These are phyloP conservation scores for Linnemannia exigua DNA, from an alignment of 192 early-diverging fungal species.

Conservation along the genomic window DNA sequence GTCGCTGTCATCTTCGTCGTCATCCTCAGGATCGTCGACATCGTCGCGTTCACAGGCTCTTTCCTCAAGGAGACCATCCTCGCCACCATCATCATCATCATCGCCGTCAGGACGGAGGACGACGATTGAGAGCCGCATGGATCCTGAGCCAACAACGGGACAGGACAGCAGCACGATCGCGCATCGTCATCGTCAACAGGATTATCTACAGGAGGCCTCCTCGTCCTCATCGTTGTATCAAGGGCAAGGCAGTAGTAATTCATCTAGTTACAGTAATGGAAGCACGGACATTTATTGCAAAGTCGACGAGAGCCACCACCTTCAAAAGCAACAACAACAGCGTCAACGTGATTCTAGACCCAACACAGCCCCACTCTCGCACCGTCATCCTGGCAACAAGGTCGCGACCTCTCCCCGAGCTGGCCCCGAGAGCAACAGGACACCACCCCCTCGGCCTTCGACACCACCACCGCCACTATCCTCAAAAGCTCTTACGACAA, in stretches of 20 bases:
- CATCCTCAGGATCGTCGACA: not conserved
- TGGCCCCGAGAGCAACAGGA: not conserved
- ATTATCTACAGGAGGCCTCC: not conserved
- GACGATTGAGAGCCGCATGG: not conserved
- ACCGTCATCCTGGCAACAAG: not conserved
- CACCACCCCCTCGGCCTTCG: conserved; percentile 1
- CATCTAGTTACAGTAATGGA: not conserved
- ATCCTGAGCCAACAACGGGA: not conserved
- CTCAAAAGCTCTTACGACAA: not conserved
- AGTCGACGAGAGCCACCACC: not conserved
- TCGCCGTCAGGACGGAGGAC: not conserved
- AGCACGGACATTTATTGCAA: not conserved
- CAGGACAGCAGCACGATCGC: not conserved
- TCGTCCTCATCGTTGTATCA: too few species aligned
- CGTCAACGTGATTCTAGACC: not conserved
- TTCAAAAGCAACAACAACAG: not conserved
- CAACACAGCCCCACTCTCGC: not conserved
- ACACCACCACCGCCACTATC: not conserved
- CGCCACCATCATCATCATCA: not conserved
- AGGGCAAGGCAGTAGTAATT: not conserved
- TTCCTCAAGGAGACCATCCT: not conserved
- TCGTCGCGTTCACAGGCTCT: not conserved
- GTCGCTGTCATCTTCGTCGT: not conserved
- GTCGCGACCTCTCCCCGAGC: not conserved
- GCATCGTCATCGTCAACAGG: not conserved